A percentile compares a stretch with the other conserved stretches of the same genome.
These are phyloP conservation scores for Pseudogymnoascus sp. DNA, from an alignment of 2,329 filamentous ascomycete genomes.

Conservation along the genomic window DNA sequence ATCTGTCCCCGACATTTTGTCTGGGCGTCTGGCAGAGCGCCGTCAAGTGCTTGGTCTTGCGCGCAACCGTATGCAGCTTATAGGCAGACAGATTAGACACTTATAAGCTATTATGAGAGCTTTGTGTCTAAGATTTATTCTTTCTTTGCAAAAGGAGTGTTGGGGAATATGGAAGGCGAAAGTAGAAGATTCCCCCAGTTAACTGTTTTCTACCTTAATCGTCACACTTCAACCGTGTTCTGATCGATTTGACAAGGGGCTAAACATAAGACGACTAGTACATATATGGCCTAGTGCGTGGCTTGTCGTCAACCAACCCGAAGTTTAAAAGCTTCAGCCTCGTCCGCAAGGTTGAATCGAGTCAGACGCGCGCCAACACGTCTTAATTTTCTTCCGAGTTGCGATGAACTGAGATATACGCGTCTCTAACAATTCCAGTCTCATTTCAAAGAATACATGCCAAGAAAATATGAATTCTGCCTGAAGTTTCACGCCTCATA, in stretches of 20 bases:
- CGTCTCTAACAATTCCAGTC: neutral
- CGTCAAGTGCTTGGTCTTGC: neutral
- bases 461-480: neutral
- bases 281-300: neutral
- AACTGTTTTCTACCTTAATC: conserved; percentile 4
- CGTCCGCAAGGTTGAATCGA: neutral
- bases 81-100: neutral
- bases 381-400: neutral
- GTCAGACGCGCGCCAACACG: neutral
- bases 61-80: conserved; percentile 4
- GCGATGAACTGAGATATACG: neutral
- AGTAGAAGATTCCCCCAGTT: conserved; percentile 1
- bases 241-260: conserved; percentile 9
- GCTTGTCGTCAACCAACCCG: neutral
- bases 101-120: neutral
- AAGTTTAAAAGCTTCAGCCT: conserved; percentile 6
- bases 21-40: conserved; percentile 2
- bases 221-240: conserved; percentile 8
- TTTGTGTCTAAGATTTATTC: neutral
- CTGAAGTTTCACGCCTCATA: neutral
- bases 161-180: conserved; percentile 1
- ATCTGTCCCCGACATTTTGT: conserved; percentile 46
- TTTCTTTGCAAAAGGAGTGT: conserved; percentile 4
- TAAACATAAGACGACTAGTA: neutral
- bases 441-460: neutral